Conservation (phyloP, 345 rosid genomes). For the Garcia nutans region DNA sequence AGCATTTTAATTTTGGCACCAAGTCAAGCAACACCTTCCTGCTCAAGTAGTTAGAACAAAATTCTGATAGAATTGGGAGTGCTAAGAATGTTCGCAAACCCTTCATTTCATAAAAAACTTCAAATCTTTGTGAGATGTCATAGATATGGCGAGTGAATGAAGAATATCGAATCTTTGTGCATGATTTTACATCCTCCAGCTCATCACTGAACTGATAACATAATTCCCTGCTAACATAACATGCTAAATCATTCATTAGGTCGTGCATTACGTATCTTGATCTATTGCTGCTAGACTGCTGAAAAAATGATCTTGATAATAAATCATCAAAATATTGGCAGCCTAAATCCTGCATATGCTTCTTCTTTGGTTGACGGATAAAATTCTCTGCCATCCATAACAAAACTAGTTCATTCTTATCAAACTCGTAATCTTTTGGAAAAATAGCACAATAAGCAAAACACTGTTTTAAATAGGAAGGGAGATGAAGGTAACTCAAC, state of each 20-base stretch:
- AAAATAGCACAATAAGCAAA: constrained; percentile 24
- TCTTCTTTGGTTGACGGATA: neutral
- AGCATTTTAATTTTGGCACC: constrained; percentile 6
- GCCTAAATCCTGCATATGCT: neutral
- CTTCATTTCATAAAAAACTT: neutral
- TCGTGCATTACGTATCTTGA: neutral
- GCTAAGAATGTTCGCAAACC: neutral
- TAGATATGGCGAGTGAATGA: neutral
- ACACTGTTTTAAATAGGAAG: constrained; percentile 14
- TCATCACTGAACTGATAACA: neutral
- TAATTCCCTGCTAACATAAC: neutral
- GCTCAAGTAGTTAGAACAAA: neutral
- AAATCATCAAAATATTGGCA: neutral
- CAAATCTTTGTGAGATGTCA: neutral
- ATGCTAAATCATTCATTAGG: neutral
- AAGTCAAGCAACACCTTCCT: neutral
- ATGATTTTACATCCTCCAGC: neutral
- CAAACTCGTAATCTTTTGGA: constrained; percentile 5
- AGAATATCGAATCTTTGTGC: neutral
- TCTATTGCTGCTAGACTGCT: neutral
- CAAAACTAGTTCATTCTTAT: neutral
- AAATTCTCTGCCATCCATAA: neutral
- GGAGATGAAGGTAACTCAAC: constrained; percentile 27
- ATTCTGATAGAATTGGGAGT: neutral
- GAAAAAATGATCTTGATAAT: neutral